Conservation (phyloP, 192 early-diverging fungal species). For the Obelidium mucronatum region DNA sequence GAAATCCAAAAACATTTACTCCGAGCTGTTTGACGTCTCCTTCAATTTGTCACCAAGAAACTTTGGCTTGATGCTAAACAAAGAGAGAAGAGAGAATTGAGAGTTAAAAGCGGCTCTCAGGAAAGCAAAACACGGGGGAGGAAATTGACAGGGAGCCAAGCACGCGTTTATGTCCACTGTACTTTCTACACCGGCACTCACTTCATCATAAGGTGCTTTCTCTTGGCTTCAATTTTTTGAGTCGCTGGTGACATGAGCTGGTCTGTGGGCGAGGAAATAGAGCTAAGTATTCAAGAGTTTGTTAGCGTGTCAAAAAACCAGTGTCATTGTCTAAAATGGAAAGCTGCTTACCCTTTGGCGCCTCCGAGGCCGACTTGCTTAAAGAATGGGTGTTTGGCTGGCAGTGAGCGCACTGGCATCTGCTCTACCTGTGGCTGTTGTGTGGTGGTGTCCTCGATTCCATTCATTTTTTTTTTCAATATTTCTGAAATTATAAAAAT, state of each 20-base stretch:
- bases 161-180: no score
- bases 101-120: neutral
- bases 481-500: no score
- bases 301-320: no score
- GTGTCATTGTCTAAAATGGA: neutral
- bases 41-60: constrained; percentile 40
- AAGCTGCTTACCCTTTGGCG: neutral
- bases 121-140: neutral
- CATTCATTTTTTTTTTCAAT: no score
- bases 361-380: constrained; percentile 14
- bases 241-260: constrained; percentile 55
- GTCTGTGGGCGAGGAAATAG: constrained; percentile 49
- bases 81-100: neutral
- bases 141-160: no score
- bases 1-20: no score
- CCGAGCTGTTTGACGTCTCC: constrained; percentile 24
- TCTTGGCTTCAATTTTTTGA: constrained; percentile 54
- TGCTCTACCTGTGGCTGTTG: constrained; percentile 1
- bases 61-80: constrained; percentile 48
- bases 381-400: constrained; percentile 37
- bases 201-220: constrained; percentile 50
- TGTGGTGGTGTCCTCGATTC: no score
- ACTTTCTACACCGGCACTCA: no score
- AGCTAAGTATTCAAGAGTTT: constrained; percentile 1
- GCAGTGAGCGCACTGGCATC: constrained; percentile 14